Base-by-base conservation (phyloP, 768 basidiomycete genomes). In the Mrakia gelida region DNA sequence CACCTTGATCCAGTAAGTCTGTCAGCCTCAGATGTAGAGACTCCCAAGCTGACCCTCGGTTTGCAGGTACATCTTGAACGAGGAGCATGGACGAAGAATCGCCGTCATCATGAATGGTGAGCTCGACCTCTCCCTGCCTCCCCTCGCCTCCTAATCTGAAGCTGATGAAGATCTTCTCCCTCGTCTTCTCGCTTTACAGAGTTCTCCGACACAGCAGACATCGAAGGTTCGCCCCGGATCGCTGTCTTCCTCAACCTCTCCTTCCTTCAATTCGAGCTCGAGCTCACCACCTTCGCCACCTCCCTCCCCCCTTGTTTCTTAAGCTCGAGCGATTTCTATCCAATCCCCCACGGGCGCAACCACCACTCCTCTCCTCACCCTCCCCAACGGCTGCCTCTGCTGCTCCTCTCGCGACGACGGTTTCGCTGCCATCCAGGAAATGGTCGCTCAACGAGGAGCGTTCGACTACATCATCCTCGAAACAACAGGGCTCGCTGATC, bases 391-490 rank as follows among this genome's bases (percentile, higher is more conserved):
- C 26, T 98, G 97, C 84, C 84, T 99, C n/a, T 99, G 97, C 85
- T 99, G 97, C 83, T 95, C 94, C 78, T 93, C 98, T 86, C 96
- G 97, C 81, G 95, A 98, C 83, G 87, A 90, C 16, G 97, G 97
- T 2, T 88, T 92, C 0, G 92, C 94, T 30, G 94, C 97, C 10
- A 97, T 99, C 74, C 94, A 97, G 84, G 92, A 92, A 81, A 86
- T 98, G 76, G 93, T 95, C 92, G 86, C 88, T 80, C 88, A 89
- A 75, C 93, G 92, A 82, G 94, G 94, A 34, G 88, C 89, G 1
- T 95, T 98, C 82, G 97, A 98, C 85, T 92, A 98, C 84, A 97
- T 99, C 80, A 86, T 99, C 62, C 87, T 99, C 23, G 97, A 99
- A 85, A 92, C 96, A 2, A 98, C 97, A 0, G 96, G 96, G 0